Conservation (phyloP, 768 basidiomycete species). For the Tulasnella sp. region DNA sequence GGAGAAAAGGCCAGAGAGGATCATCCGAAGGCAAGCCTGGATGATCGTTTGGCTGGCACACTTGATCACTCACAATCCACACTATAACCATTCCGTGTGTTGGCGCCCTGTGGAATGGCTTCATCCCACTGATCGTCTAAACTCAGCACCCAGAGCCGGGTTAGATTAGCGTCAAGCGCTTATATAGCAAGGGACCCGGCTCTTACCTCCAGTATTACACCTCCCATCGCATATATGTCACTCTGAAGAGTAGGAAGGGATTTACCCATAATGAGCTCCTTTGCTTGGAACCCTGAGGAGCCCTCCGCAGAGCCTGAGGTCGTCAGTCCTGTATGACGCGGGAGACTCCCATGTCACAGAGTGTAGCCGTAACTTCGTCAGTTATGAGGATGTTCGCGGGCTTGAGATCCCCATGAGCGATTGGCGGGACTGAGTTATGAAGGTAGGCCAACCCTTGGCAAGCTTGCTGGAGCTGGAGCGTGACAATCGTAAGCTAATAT, state of each 20-base stretch:
- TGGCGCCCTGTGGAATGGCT: not conserved
- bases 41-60: not conserved
- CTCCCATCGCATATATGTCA: constrained; percentile 22
- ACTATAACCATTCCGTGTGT: not conserved
- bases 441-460: constrained; percentile 35
- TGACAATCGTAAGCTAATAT: not conserved
- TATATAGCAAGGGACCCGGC: not conserved
- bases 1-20: constrained; percentile 14
- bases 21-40: not conserved
- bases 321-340: not conserved
- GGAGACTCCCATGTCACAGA: constrained; percentile 26
- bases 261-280: constrained; percentile 15
- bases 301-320: not conserved
- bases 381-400: constrained; percentile 15
- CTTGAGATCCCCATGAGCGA: constrained; percentile 38
- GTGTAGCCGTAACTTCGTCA: not conserved
- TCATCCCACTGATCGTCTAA: not conserved
- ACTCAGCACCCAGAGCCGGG: not conserved
- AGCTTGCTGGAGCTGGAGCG: constrained; percentile 28
- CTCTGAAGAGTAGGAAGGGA: not conserved
- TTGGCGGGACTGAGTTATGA: constrained; percentile 30
- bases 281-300: not conserved
- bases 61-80: not conserved
- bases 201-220: not conserved
- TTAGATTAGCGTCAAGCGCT: not conserved